Conservation (phyloP, 1,284 basidiomycete species). For the Blastosporella zonata region DNA sequence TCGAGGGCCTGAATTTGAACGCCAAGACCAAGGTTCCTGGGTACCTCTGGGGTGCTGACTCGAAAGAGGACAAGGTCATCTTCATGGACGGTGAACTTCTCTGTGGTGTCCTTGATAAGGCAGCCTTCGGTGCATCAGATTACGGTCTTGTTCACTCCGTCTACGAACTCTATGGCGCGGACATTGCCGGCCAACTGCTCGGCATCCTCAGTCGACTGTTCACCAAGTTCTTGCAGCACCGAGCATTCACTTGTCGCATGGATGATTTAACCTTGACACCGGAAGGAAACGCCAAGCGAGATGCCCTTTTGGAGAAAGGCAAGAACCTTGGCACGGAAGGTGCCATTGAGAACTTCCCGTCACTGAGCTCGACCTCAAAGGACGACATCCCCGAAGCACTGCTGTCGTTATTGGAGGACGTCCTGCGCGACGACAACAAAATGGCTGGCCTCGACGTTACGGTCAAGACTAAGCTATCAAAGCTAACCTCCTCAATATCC, state of each 20-base stretch:
- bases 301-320: conserved; percentile 68
- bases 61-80: conserved; percentile 83
- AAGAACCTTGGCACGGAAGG: conserved; percentile 80
- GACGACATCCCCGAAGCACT: conserved; percentile 54
- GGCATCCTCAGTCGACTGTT: conserved; percentile 93
- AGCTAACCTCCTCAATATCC: conserved; percentile 88
- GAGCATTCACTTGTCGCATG: conserved; percentile 98
- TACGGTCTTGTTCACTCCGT: conserved; percentile 98
- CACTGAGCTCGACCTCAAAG: conserved; percentile 49
- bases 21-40: conserved; percentile 88
- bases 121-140: conserved; percentile 94
- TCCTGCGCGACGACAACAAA: conserved; percentile 95
- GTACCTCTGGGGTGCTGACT: conserved; percentile 78
- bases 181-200: conserved; percentile 86
- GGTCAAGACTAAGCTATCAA: conserved; percentile 82
- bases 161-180: conserved; percentile 97
- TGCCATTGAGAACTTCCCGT: conserved; percentile 88
- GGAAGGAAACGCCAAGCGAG: conserved; percentile 74
- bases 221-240: conserved; percentile 96
- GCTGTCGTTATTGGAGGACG: conserved; percentile 78
- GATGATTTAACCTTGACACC: conserved; percentile 93
- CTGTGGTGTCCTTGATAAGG: conserved; percentile 94
- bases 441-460: conserved; percentile 95
- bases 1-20: conserved; percentile 82
- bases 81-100: conserved; percentile 94